These are phyloP conservation scores for Anaeromyces robustus DNA, from an alignment of 192 early-diverging fungal species.

Conservation along the genomic window DNA sequence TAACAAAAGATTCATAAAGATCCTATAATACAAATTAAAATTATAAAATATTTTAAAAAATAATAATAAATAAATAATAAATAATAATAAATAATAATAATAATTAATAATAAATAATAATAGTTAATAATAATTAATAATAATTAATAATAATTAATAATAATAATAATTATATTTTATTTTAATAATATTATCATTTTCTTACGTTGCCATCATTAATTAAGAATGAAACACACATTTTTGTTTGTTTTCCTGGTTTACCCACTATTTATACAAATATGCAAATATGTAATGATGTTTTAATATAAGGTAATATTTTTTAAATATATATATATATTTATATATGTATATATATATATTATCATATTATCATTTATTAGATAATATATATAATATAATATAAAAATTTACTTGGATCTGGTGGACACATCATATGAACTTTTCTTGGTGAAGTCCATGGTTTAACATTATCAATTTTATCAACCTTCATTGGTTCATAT, in stretches of 20 bases:
- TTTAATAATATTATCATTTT: too few relatives aligned
- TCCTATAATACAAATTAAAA: slow-evolving; percentile 51
- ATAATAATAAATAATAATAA: too few relatives aligned
- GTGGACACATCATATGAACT: slow-evolving; percentile 33
- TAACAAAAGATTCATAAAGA: slow-evolving; percentile 65
- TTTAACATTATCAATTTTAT: slow-evolving; percentile 25
- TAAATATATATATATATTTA: too few relatives aligned
- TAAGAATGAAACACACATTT: slow-evolving; percentile 55
- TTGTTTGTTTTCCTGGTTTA: slow-evolving; percentile 59
- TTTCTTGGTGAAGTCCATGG: slow-evolving; percentile 17
- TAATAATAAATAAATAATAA: too few relatives aligned
- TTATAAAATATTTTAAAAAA: not conserved
- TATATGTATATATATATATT: not conserved
- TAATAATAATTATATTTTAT: too few relatives aligned
- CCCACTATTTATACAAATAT: slow-evolving; percentile 29
- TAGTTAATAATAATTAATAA: too few relatives aligned
- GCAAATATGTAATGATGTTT: not conserved
- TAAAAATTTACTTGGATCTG: slow-evolving; percentile 43
- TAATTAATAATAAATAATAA: too few relatives aligned
- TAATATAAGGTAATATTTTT: too few relatives aligned
- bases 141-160: too few relatives aligned
- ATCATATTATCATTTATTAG: not conserved
- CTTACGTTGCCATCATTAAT: slow-evolving; percentile 52
- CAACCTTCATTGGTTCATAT: slow-evolving; percentile 31
- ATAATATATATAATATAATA: not conserved